These are phyloP conservation scores for Cadophora gregata DNA, from an alignment of 2,329 filamentous ascomycete genomes.

Conservation along the genomic window DNA sequence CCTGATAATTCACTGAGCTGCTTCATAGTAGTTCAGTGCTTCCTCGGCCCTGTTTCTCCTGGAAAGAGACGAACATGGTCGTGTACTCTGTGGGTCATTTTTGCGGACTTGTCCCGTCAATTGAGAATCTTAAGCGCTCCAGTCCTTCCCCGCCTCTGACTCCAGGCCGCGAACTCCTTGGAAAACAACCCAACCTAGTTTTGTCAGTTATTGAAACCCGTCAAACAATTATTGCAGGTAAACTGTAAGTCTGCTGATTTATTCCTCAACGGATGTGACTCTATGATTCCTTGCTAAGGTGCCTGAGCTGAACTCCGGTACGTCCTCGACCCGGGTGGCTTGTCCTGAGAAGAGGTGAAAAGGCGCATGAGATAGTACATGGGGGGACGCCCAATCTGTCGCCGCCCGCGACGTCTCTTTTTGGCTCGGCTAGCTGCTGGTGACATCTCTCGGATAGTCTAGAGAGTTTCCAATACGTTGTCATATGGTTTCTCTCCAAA, in stretches of 20 bases:
- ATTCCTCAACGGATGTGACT: background rate
- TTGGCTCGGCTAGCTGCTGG: background rate
- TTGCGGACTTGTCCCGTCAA: background rate
- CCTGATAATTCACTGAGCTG: conserved; percentile 11
- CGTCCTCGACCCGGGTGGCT: background rate
- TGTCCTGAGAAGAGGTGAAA: background rate
- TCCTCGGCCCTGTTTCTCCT: conserved; percentile 8
- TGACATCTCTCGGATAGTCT: background rate
- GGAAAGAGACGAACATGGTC: background rate
- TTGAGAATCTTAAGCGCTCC: no score
- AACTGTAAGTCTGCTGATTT: background rate
- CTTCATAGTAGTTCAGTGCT: background rate
- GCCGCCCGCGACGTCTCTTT: background rate
- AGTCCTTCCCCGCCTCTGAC: background rate
- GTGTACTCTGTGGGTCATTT: background rate
- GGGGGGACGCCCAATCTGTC: background rate
- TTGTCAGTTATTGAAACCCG: background rate
- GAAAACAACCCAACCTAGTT: background rate
- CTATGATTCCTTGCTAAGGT: background rate
- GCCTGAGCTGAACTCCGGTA: background rate
- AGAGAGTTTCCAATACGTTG: no score
- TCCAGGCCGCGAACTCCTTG: background rate
- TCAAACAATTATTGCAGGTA: background rate
- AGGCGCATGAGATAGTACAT: background rate
- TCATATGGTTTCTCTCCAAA: no score